phyloP scores from a whole-genome alignment of 2,329 filamentous ascomycete species.

The Diaporthe amygdali region DNA sequence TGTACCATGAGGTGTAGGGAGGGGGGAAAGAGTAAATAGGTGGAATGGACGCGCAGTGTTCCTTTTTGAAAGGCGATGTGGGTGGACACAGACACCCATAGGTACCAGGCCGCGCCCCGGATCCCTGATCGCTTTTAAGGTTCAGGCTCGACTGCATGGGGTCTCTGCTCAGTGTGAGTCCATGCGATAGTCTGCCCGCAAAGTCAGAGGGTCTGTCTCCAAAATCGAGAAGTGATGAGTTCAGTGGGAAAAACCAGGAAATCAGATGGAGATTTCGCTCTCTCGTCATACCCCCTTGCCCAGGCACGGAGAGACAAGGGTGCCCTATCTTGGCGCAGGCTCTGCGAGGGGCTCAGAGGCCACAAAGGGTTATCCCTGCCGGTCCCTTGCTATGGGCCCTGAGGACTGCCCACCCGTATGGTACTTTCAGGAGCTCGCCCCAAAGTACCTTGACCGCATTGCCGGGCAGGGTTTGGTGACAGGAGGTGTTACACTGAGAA shows the following conservation, averaged over 20 bases:
- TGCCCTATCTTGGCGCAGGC: not conserved
- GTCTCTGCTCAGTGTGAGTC: not conserved
- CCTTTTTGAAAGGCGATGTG: slow-evolving; percentile 13
- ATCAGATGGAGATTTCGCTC: slow-evolving; percentile 5
- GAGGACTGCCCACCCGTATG: not conserved
- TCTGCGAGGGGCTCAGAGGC: not conserved
- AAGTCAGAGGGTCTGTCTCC: not conserved
- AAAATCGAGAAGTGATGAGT: not conserved
- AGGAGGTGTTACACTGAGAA: not conserved
- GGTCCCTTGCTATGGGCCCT: not conserved
- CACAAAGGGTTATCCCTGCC: not conserved
- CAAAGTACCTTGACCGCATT: slow-evolving; percentile 4
- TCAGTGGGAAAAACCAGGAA: not conserved
- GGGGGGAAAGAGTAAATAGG: not conserved
- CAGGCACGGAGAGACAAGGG: not conserved
- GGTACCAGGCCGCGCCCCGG: slow-evolving; percentile 1
- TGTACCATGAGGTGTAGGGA: slow-evolving; percentile 1
- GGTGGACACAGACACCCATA: slow-evolving; percentile 4
- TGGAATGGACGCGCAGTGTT: slow-evolving; percentile 6
- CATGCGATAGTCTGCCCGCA: not conserved
- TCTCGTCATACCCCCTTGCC: slow-evolving; percentile 5
- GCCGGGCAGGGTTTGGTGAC: slow-evolving; percentile 2
- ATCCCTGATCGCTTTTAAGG: slow-evolving; percentile 16
- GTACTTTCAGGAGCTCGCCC: not conserved
- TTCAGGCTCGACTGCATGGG: not conserved